phyloP scores from a whole-genome alignment of 2,329 filamentous ascomycete genomes.

The Aureobasidium vineae region DNA sequence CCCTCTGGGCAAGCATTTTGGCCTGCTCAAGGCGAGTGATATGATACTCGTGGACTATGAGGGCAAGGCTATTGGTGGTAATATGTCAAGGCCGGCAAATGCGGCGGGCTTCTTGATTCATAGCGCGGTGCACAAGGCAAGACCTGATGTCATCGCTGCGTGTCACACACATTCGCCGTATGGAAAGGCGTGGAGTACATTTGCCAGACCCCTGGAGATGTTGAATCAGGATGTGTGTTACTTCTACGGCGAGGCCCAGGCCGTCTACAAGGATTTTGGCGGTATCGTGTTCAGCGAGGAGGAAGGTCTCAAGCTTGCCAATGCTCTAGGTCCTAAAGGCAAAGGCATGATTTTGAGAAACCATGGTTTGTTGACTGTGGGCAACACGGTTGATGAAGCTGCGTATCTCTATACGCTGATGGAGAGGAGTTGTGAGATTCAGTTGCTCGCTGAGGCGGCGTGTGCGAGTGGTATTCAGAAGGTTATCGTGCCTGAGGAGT shows the following conservation, averaged over 20 bases:
- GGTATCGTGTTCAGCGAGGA: conserved; percentile 62
- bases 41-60: conserved; percentile 65
- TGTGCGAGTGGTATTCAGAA: conserved; percentile 54
- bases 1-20: conserved; percentile 64
- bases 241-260: conserved; percentile 62
- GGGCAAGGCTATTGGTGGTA: conserved; percentile 64
- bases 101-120: conserved; percentile 70
- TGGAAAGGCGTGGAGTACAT: conserved; percentile 67
- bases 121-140: conserved; percentile 64
- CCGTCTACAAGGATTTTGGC: conserved; percentile 55
- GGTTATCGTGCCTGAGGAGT: conserved; percentile 55
- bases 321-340: conserved; percentile 60
- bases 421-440: conserved; percentile 67
- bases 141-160: conserved; percentile 63
- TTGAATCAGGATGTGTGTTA: conserved; percentile 66
- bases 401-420: conserved; percentile 67
- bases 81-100: conserved; percentile 60
- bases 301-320: conserved; percentile 64
- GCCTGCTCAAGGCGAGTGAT: conserved; percentile 61
- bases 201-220: conserved; percentile 66
- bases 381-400: conserved; percentile 70
- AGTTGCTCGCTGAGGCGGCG: conserved; percentile 67
- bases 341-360: conserved; percentile 66
- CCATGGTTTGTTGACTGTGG: conserved; percentile 70
- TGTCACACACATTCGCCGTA: conserved; percentile 67